Base-by-base conservation (phyloP, 768 basidiomycete species). In the Psilocybe azurescens region DNA sequence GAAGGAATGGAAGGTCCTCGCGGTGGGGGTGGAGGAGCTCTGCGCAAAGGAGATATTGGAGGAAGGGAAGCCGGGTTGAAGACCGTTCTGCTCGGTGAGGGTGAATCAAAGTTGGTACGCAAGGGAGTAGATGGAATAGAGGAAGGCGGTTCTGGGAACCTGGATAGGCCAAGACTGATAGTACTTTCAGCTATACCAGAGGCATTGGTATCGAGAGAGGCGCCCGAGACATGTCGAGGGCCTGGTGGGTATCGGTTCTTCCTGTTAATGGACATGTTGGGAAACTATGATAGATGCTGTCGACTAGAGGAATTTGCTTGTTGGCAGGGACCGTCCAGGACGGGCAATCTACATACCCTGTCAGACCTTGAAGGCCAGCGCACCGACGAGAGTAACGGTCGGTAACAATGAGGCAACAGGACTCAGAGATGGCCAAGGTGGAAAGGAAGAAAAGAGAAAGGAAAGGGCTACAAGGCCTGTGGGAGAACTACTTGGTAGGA, bases 171-270 rank as follows among this genome's bases (percentile, higher is more conserved):
- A 66, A 81, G 79, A 70, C 82, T 84, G 49, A 87, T 82, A 30
- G 84, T 83, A 56, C 84, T 86, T 53, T 82, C 83, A 36, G 86
- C 84, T 44, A 86, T 71, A 29, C 78, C 83, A n/a, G 87, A 87
- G 5, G 80, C 83, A 61, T 79, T 82, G 41, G 86, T 86, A 56
- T 79, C 78, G 49, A 82, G 67, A 39, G 86, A 88, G 18, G 72
- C 69, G 33, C 67, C 72, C 49, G 76, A 71, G 36, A 69, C 65
- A 73, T 83, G 81, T 41, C 73, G 63, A 62, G 65, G 55, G 63
- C 63, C 61, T n/a, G 55, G 36, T 18, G 62, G 49, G 50, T 32
- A 48, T 46, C 54, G 59, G 38, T 58, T 55, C 58, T 50, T 56
- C 39, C 41, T 55, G 41, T 50, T 58, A 28, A 61, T 49, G 58